Evolutionary conservation across 1,284 basidiomycete genomes (phyloP), one percentile per base, ranked within the genome.

Genomic region (Coniophora puteana): DNA sequence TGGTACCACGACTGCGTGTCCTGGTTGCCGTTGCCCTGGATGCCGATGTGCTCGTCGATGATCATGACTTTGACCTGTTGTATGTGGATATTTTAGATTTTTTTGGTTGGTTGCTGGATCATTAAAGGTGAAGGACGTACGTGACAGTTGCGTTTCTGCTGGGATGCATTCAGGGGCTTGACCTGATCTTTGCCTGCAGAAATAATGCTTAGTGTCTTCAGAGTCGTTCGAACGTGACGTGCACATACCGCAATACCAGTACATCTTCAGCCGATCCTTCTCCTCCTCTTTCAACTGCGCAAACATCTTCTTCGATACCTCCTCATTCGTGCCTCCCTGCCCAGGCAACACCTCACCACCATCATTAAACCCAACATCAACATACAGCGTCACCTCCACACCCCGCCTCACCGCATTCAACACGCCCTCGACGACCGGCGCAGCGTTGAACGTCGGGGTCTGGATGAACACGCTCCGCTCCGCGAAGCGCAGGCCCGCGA

Each of bases 1-100:
- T 90, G 88, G 69, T 78, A 89, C 82, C 85, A 88, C 13, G 74
- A 78, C 56, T 88, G 83, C n/a, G 76, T 77, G 50, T 81, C 81
- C 50, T 79, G 78, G 54, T 83, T 84, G 7, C 81, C 80, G 43
- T 76, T 82, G 4, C 87, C 86, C 20, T 78, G 67, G 44, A 90
- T 88, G 16, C 76, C 76, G 22, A 89, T 76, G 51, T 75, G 67
- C 47, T 80, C 80, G 53, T 90, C 87, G 47, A 87, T 74, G 26
- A 77, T 71, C 57, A 85, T 84, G 55, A 89, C 74, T 60, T 90
- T 89, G 57, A 87, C 74, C 58, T 71, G 48, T 36, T 42, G 12
- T 41, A 25, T 31, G 36, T 22, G 33, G 14, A 24, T 38, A 20
- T 13, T 25, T 38, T 25, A 41, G n/a, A 12, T n/a, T n/a, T n/a